These are phyloP conservation scores for Lipomyces sp. DNA, from an alignment of 805 yeast species.

Conservation along the genomic window DNA sequence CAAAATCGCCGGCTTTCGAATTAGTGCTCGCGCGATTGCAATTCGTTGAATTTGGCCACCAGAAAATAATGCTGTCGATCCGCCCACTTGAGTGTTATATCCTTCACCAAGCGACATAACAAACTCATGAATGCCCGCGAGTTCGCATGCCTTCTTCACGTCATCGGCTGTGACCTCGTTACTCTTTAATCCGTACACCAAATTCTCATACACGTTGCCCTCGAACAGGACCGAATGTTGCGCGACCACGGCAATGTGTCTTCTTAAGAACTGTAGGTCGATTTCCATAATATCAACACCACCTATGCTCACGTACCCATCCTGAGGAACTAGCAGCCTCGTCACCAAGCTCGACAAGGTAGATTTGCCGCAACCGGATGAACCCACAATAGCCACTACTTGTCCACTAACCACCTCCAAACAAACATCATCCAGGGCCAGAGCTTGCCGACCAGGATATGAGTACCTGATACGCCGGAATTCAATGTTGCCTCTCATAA, in stretches of 20 bases:
- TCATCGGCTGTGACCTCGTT: constrained; percentile 26
- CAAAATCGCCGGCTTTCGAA: constrained; percentile 67
- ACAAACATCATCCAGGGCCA: constrained; percentile 47
- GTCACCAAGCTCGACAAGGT: constrained; percentile 66
- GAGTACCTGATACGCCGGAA: constrained; percentile 55
- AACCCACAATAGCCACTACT: constrained; percentile 74
- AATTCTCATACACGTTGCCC: constrained; percentile 73
- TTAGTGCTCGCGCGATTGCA: constrained; percentile 79
- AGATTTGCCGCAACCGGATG: constrained; percentile 91
- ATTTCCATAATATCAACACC: constrained; percentile 55
- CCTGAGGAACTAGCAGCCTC: constrained; percentile 54
- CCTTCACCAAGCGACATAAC: constrained; percentile 61
- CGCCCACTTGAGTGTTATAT: constrained; percentile 63
- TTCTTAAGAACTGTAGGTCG: constrained; percentile 56
- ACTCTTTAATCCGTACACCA: constrained; percentile 59
- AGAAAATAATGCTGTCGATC: constrained; percentile 57
- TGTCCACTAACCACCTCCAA: constrained; percentile 54
- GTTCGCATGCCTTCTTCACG: constrained; percentile 50
- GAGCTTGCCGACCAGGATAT: constrained; percentile 19
- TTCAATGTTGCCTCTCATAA: constrained; percentile 40
- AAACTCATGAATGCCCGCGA: constrained; percentile 60
- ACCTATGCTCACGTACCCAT: constrained; percentile 52
- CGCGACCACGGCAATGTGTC: constrained; percentile 67
- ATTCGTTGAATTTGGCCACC: constrained; percentile 92
- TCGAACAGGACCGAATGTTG: constrained; percentile 75